These are phyloP conservation scores for Durio zibethinus DNA, from an alignment of 345 rosid species.

Conservation along the genomic window DNA sequence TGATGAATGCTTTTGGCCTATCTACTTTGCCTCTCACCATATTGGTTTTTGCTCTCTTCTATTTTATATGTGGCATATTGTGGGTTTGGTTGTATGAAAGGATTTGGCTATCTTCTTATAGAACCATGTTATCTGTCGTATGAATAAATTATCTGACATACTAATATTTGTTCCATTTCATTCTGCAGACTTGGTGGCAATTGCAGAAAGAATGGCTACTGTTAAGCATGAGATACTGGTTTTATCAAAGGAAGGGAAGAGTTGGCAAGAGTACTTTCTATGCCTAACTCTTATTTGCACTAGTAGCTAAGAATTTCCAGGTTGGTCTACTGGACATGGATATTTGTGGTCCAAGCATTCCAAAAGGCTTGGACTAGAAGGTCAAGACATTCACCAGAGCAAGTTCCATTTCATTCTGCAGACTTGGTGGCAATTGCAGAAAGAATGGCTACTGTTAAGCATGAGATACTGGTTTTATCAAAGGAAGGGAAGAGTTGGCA, in stretches of 20 bases:
- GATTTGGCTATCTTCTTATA: background rate
- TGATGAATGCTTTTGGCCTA: slow-evolving; percentile 3
- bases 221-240: slow-evolving; percentile 87
- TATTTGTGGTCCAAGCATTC: slow-evolving; percentile 96
- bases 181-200: slow-evolving; percentile 81
- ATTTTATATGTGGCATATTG: background rate
- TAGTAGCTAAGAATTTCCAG: slow-evolving; percentile 83
- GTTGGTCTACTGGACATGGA: slow-evolving; percentile 88
- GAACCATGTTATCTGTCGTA: slow-evolving; percentile 72
- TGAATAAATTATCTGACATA: background rate
- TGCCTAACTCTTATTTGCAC: slow-evolving; percentile 79
- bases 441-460: slow-evolving; percentile 92
- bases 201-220: slow-evolving; percentile 91
- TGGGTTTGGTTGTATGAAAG: background rate
- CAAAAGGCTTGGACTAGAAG: slow-evolving; percentile 94
- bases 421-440: slow-evolving; percentile 91
- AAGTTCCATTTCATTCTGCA: too few relatives aligned
- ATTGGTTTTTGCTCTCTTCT: background rate
- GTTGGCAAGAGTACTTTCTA: slow-evolving; percentile 98
- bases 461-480: slow-evolving; percentile 80
- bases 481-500: slow-evolving; percentile 98
- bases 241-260: slow-evolving; percentile 91
- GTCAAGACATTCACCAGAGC: slow-evolving; percentile 95
- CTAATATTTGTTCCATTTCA: background rate
- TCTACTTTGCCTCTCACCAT: background rate